Percentiles rank a stretch among this genome's conserved stretches.
These are phyloP conservation scores for Tuber indicum DNA, from an alignment of 495 filamentous ascomycete genomes.

Conservation along the genomic window DNA sequence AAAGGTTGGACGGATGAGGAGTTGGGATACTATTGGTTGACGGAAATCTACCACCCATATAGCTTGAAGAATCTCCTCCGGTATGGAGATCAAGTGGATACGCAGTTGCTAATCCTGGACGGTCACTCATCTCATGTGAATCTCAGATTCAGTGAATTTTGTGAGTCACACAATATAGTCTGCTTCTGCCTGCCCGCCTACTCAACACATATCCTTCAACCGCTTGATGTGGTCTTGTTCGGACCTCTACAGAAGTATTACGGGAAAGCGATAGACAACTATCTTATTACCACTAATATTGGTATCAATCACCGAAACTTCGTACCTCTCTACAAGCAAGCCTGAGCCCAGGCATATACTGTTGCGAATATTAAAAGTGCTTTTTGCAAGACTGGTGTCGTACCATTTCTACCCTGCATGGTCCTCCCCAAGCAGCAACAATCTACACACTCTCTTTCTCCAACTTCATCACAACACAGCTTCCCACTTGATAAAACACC, in stretches of 20 bases:
- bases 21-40: background rate
- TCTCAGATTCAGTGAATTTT: background rate
- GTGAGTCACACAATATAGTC: background rate
- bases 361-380: background rate
- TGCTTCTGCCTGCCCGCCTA: too few relatives aligned
- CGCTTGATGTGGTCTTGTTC: background rate
- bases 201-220: background rate
- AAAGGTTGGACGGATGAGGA: background rate
- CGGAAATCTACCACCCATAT: background rate
- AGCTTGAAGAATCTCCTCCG: background rate
- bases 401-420: background rate
- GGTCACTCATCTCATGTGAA: background rate
- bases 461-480: accelerated
- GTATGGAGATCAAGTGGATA: background rate
- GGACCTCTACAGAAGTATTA: background rate
- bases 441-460: background rate
- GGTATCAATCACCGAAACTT: background rate
- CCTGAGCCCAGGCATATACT: background rate
- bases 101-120: background rate
- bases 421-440: background rate
- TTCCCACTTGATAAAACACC: background rate
- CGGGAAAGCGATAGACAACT: too few relatives aligned
- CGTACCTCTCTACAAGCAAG: background rate
- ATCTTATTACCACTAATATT: too few relatives aligned
- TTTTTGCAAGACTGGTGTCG: background rate